Conservation (phyloP, 2,329 filamentous ascomycete genomes). For the Arachnopeziza araneosa region DNA sequence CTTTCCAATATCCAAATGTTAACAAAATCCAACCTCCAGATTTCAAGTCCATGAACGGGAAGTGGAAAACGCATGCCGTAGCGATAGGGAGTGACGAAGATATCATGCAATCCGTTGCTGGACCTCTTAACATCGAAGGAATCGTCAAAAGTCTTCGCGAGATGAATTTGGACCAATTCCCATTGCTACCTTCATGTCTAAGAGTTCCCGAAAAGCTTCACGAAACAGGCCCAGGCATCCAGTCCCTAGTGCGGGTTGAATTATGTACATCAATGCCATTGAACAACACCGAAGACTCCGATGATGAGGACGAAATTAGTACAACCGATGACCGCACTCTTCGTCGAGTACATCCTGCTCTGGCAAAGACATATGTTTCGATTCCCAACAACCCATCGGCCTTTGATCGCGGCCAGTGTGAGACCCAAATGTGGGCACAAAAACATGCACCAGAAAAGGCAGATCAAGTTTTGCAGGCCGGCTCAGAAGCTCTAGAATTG, state of each 20-base stretch:
- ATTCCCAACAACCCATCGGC: constrained; percentile 63
- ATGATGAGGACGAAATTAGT: constrained; percentile 35
- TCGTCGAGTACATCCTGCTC: constrained; percentile 46
- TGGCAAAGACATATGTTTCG: constrained; percentile 52
- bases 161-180: constrained; percentile 30
- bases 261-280: constrained; percentile 30
- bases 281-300: constrained; percentile 13
- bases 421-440: constrained; percentile 67
- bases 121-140: constrained; percentile 17
- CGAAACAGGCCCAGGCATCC: constrained; percentile 51
- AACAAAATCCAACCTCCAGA: not conserved
- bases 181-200: constrained; percentile 42
- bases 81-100: constrained; percentile 22
- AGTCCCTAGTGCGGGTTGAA: constrained; percentile 42
- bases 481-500: constrained; percentile 63
- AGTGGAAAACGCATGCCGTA: constrained; percentile 27
- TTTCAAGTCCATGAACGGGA: constrained; percentile 12
- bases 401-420: constrained; percentile 75
- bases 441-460: constrained; percentile 76
- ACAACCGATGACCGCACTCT: constrained; percentile 9
- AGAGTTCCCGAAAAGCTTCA: constrained; percentile 51
- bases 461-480: constrained; percentile 68
- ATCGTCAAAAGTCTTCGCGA: constrained; percentile 18
- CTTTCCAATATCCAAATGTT: constrained; percentile 29
- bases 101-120: constrained; percentile 21